Conservation (phyloP, 2,329 filamentous ascomycete genomes). For the Colletotrichum liaoningense region DNA sequence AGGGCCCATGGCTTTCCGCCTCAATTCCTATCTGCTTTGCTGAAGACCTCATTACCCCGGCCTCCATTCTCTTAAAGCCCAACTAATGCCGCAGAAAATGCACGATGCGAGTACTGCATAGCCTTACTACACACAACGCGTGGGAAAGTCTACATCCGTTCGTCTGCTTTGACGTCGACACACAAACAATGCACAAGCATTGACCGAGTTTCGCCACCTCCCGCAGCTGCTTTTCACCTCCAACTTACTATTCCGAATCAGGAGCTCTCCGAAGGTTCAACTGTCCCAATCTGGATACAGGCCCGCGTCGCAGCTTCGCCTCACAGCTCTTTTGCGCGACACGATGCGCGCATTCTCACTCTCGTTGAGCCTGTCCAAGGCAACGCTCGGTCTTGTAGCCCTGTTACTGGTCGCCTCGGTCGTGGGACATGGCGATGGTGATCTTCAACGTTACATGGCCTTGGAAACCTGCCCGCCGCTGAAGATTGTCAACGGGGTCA, state of each 20-base stretch:
- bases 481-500: constrained; percentile 39
- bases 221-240: neutral
- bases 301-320: constrained; percentile 5
- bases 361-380: neutral
- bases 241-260: constrained; percentile 1
- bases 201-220: constrained; percentile 20
- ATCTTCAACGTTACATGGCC: neutral
- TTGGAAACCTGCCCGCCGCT: neutral
- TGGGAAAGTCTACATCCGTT: neutral
- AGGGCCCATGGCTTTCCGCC: too few species aligned
- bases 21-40: neutral
- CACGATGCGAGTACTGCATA: neutral
- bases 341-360: constrained; percentile 16
- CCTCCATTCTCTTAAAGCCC: neutral
- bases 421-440: neutral
- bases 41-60: neutral
- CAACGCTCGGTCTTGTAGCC: constrained; percentile 17
- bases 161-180: constrained; percentile 5
- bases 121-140: neutral
- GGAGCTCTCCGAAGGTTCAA: constrained; percentile 13
- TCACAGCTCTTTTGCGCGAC: constrained; percentile 5
- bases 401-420: neutral
- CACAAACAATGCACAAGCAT: neutral
- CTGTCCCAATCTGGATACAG: neutral
- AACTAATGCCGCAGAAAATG: neutral